Evolutionary conservation across 495 filamentous ascomycete genomes (phyloP).

Genomic region (Acidiella bohemica): DNA sequence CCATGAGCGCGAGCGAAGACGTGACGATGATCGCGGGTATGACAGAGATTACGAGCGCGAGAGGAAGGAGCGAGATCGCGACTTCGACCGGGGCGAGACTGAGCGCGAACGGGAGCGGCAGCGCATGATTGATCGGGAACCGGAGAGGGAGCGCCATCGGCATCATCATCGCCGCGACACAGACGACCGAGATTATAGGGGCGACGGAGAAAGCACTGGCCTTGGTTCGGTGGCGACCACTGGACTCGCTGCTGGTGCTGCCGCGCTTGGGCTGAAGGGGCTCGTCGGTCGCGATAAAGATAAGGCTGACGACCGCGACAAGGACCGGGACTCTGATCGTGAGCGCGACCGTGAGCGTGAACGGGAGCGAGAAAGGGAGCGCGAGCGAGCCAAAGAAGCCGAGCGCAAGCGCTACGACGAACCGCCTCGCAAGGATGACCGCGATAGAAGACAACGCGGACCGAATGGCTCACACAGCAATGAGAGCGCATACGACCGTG

Average conservation of each 20-base stretch:
- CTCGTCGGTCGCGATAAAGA: slow-evolving; percentile 11
- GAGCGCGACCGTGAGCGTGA: slow-evolving; percentile 12
- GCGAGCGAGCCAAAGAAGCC: slow-evolving; percentile 10
- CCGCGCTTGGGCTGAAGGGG: slow-evolving; percentile 10
- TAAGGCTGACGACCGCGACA: slow-evolving; percentile 18
- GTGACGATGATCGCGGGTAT: slow-evolving; percentile 16
- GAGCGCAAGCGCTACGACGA: slow-evolving; percentile 18
- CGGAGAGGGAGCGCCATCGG: slow-evolving; percentile 21
- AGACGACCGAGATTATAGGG: slow-evolving; percentile 6
- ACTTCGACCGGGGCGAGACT: slow-evolving; percentile 14
- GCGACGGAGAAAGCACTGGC: not conserved
- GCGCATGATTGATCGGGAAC: slow-evolving; percentile 9
- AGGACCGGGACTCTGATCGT: slow-evolving; percentile 15
- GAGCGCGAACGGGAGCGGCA: slow-evolving; percentile 8
- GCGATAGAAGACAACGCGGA: slow-evolving; percentile 8
- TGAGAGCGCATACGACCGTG: slow-evolving; percentile 8
- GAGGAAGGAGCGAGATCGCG: slow-evolving; percentile 13
- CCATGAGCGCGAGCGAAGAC: slow-evolving; percentile 6
- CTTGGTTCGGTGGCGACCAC: slow-evolving; percentile 8
- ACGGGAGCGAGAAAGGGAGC: slow-evolving; percentile 16
- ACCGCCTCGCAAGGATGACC: slow-evolving; percentile 6
- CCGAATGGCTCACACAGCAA: slow-evolving; percentile 3
- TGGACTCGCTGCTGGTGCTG: slow-evolving; percentile 18
- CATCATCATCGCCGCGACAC: slow-evolving; percentile 15
- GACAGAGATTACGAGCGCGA: slow-evolving; percentile 14